Evolutionary conservation across 805 yeast species (phyloP).

Genomic region (Yarrowia osloensis): DNA sequence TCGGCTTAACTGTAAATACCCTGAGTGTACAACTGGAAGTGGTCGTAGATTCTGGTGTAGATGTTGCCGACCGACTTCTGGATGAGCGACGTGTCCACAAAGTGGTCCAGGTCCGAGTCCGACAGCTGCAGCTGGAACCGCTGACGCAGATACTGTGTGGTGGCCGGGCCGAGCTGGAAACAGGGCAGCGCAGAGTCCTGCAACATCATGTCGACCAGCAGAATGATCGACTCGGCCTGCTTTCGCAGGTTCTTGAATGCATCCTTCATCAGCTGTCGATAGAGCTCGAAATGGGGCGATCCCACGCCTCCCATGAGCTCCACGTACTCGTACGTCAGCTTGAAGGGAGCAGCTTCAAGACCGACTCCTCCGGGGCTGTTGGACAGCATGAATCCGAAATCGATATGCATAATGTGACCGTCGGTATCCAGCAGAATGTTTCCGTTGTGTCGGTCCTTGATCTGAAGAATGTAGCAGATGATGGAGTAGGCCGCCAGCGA

Average conservation of each 20-base stretch:
- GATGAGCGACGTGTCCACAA: conserved; percentile 75
- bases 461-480: conserved; percentile 84
- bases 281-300: conserved; percentile 60
- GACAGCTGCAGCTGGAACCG: conserved; percentile 71
- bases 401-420: conserved; percentile 89
- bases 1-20: conserved; percentile 55
- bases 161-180: conserved; percentile 82
- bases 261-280: conserved; percentile 62
- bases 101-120: conserved; percentile 71
- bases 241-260: conserved; percentile 75
- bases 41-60: conserved; percentile 91
- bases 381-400: conserved; percentile 89
- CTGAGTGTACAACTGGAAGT: conserved; percentile 90
- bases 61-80: conserved; percentile 82
- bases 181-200: conserved; percentile 89
- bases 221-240: conserved; percentile 70
- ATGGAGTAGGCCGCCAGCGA: conserved; percentile 93
- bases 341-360: conserved; percentile 97
- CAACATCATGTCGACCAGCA: conserved; percentile 92
- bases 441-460: conserved; percentile 98
- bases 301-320: conserved; percentile 82
- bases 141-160: conserved; percentile 75
- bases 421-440: conserved; percentile 93
- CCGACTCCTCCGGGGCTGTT: conserved; percentile 93
- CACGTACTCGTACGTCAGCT: conserved; percentile 83